Evolutionary conservation across 148 eudicot species (phyloP), one percentile per base, ranked within the genome.

Genomic region (Limonium bicolor): DNA sequence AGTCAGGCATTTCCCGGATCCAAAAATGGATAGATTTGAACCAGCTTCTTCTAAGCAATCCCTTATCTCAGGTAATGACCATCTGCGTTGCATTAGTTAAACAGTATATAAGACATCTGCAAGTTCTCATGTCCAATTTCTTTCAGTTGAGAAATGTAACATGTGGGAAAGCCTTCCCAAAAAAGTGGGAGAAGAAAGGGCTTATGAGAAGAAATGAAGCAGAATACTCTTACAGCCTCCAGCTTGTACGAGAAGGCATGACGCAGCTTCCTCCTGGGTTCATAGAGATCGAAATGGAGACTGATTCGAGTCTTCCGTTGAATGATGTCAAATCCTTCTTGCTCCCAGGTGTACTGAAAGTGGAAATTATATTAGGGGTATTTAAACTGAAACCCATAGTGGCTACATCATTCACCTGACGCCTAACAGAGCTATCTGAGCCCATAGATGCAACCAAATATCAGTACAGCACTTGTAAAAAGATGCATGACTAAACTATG

Each of bases 281-380:
- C 75, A 33, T 69, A 68, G 13, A 90, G 78, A 53, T 75, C 76
- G 56, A 60, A 84, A 62, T 90, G 97, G 38, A 90, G 93, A 55
- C 97, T 90, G 27, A 90, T 90, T 63, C 93, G 70, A 43, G 97
- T 90, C 55, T 70, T 90, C 47, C 93, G 69, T 36, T 90, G 73
- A 55, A 84, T 59, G 4, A 80, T 69, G 69, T 90, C 95, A 41
- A 90, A 90, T 62, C 68, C 93, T 26, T 62, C 87, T 78, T 90
- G 97, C 79, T 90, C 97, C 97, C 97, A 90, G 7, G 72, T 68
- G 68, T 90, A 84, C 95, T 90, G 64, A 48, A n/a, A n/a, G n/a
- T n/a, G n/a, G n/a, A n/a, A n/a, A n/a, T n/a, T n/a, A n/a, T n/a
- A n/a, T n/a, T n/a, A n/a, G n/a, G n/a, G n/a, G n/a, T n/a, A n/a